Base-by-base conservation (phyloP, 139 green algal genomes). In the Haematococcus lacustris region DNA sequence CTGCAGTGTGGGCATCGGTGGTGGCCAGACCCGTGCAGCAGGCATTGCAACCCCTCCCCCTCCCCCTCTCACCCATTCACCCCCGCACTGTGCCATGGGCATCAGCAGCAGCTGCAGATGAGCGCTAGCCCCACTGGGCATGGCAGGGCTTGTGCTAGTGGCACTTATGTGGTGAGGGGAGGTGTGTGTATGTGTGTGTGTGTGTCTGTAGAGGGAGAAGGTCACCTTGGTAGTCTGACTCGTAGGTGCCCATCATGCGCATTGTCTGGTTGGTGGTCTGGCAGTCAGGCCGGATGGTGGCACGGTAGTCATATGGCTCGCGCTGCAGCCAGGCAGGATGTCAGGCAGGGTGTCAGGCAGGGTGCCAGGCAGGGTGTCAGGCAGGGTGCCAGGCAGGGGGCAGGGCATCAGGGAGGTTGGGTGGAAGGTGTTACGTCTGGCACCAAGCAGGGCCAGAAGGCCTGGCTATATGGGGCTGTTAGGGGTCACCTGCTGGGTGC, bases 181-280 rank as follows among this genome's bases (percentile, higher is more conserved):
- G 47, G 21, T 57, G 47, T 57, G 13, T 57, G 47, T 21, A 57
- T 21, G 47, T 57, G 47, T 21, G 13, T n/a, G n/a, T n/a, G n/a
- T 57, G 13, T 13, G 13, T 57, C 13, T 21, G 13, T 26, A 64
- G 23, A 9, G 23, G 33, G 23, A 51, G 38, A 32, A 74, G 62
- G 2, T 68, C 73, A 34, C 68, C 47, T 4, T 13, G 25, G 37
- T 74, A 57, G 68, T 82, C 77, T 1, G 38, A 35, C 0, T 50
- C 30, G 57, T 80, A 83, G 0, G 78, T 80, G 3, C 78, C 78
- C 43, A 80, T 32, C 78, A 83, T 83, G 30, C 78, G 73, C 70
- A 83, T 51, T 0, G 78, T 73, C 71, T 83, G 78, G 53, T 61
- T 71, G 51, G 53, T 74, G 13, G 77, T 82, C 68, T 82, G 73